Conservation (phyloP, 2,329 filamentous ascomycete species). For the Penicillium nordicum region DNA sequence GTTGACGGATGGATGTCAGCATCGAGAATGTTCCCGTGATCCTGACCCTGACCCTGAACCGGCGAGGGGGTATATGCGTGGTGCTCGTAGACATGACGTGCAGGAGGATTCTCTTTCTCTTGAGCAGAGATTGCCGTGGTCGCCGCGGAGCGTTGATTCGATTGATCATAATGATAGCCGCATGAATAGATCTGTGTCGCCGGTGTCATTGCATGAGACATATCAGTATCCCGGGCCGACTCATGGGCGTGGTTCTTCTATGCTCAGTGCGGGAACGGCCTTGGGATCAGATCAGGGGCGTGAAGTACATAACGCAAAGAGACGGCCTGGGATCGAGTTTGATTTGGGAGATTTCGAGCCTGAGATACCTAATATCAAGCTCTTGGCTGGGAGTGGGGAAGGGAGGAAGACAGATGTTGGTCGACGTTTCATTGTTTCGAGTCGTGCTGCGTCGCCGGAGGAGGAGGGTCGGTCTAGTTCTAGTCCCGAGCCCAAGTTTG, state of each 20-base stretch:
- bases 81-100: not conserved
- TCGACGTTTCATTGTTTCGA: not conserved
- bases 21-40: not conserved
- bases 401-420: too few species aligned
- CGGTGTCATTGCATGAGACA: not conserved
- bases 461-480: not conserved
- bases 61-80: not conserved
- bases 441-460: not conserved
- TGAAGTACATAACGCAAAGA: not conserved
- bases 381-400: not conserved
- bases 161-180: not conserved
- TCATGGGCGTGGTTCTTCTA: not conserved
- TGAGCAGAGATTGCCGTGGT: not conserved
- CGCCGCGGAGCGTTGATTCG: constrained; percentile 5
- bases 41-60: too few species aligned
- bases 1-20: not conserved
- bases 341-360: not conserved
- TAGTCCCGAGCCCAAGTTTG: constrained; percentile 2
- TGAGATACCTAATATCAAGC: not conserved
- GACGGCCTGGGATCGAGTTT: not conserved
- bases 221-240: not conserved
- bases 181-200: not conserved
- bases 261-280: not conserved
- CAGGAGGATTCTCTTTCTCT: not conserved
- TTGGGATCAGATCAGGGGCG: not conserved